Percentiles rank a stretch among this genome's conserved stretches.
Evolutionary conservation across 306 rosid species (phyloP).

Genomic region (Inga leiocalycina): DNA sequence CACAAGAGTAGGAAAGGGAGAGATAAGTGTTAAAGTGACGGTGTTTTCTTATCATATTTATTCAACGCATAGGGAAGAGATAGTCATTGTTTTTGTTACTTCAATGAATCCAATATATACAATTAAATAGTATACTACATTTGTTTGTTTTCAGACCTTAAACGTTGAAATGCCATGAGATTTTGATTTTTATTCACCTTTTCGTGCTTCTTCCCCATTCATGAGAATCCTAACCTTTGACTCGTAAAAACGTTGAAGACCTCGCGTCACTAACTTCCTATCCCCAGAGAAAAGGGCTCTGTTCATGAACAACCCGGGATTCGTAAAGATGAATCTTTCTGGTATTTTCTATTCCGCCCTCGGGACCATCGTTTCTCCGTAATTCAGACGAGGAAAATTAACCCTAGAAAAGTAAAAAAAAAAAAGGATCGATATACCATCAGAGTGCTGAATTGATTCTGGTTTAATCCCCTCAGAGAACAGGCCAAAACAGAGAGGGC

Average conservation of each 20-base stretch:
- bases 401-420: not conserved
- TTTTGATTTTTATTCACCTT: not conserved
- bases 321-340: not conserved
- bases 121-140: not conserved
- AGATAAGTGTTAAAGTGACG: too few species aligned
- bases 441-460: not conserved
- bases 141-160: constrained; percentile 45
- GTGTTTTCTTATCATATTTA: not conserved
- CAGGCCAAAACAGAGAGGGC: constrained; percentile 8
- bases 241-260: not conserved
- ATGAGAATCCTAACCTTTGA: constrained; percentile 42
- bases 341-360: not conserved
- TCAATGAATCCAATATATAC: not conserved
- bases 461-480: not conserved
- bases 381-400: not conserved
- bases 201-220: constrained; percentile 32
- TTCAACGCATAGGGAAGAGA: not conserved
- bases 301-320: constrained; percentile 37
- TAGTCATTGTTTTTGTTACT: not conserved
- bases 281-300: constrained; percentile 21
- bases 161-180: constrained; percentile 36
- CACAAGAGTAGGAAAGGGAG: not conserved
- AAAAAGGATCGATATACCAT: not conserved
- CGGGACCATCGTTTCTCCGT: not conserved
- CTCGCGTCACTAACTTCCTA: not conserved